Conservation (phyloP, 169 alveolate species). For the Eimeria acervulina region DNA sequence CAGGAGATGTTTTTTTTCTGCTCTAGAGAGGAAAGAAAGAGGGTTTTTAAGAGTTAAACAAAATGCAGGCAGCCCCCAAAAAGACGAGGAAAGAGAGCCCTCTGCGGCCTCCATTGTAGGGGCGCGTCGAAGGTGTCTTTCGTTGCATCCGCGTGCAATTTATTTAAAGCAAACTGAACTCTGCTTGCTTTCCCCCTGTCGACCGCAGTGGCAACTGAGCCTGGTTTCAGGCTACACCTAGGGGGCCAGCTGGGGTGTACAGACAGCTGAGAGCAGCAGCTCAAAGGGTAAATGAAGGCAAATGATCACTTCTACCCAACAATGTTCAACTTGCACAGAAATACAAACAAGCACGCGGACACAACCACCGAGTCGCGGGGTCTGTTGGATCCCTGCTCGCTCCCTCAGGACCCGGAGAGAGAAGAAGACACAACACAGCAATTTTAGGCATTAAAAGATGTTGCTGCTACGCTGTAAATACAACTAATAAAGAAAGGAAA, state of each 20-base stretch:
- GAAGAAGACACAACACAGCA: background rate
- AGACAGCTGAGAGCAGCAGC: background rate
- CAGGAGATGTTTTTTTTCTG: no score
- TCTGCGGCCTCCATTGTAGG: slow-evolving; percentile 29
- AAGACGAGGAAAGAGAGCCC: background rate
- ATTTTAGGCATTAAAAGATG: background rate
- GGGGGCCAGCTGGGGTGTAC: background rate
- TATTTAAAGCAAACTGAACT: background rate
- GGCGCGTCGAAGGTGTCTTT: background rate
- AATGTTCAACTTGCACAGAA: background rate
- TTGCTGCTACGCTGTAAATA: background rate
- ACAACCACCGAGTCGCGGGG: background rate
- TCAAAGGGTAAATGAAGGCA: background rate
- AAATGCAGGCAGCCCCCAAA: background rate
- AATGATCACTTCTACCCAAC: background rate
- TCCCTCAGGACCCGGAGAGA: no score
- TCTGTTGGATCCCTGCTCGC: no score
- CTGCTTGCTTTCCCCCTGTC: background rate
- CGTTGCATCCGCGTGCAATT: slow-evolving; percentile 37
- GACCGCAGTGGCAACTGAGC: background rate
- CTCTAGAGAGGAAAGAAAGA: no score
- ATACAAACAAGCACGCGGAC: no score
- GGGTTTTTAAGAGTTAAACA: no score
- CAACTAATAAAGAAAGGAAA: background rate
- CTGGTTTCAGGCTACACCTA: background rate